Evolutionary conservation across 2,329 filamentous ascomycete species (phyloP), one percentile per base, ranked within the genome.

Genomic region (Aurifilum marmelostoma): DNA sequence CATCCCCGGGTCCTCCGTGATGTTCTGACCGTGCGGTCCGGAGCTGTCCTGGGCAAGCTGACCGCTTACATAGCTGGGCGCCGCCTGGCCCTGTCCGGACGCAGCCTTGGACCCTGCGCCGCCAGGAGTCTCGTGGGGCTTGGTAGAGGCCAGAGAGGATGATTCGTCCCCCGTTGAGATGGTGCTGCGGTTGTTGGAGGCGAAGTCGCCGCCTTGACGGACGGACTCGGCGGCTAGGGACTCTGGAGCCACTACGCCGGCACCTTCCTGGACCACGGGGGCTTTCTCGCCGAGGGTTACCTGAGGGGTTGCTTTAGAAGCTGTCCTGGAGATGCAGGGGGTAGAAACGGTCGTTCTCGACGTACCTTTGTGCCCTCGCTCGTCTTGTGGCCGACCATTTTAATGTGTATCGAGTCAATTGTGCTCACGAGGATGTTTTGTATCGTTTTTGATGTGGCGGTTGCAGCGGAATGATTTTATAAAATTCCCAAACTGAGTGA

Each of bases 141-240:
- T 62, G 6, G 54, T 58, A 34, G 61, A 47, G 37, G 56, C 56
- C 54, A 27, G 21, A 12, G 32, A 27, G 60, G 39, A 16, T 34
- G 52, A 9, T 18, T 8, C 34, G 39, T 39, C 65, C 24, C 41
- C 39, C 7, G 61, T 29, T 39, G 56, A 14, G 58, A 71, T 58
- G 52, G 67, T 47, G 50, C 67, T 71, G 32, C 83, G 81, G 79
- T 92, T 92, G 68, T 92, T 92, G 68, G 84, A 77, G 54, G 85
- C 81, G 74, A 92, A 93, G 16, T 78, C 81, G 72, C 91, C 92
- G 68, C 84, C 84, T 29, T 81, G 73, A 61, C 83, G 80, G 69
- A 88, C 80, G 0, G 92, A 96, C 75, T 95, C 90, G 69, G 88
- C 90, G 14, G 93, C 93, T 6, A 97, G 88, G 8, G 92, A 95